phyloP scores from a whole-genome alignment of 2,329 filamentous ascomycete genomes.

The Phaeomoniella chlamydospora region DNA sequence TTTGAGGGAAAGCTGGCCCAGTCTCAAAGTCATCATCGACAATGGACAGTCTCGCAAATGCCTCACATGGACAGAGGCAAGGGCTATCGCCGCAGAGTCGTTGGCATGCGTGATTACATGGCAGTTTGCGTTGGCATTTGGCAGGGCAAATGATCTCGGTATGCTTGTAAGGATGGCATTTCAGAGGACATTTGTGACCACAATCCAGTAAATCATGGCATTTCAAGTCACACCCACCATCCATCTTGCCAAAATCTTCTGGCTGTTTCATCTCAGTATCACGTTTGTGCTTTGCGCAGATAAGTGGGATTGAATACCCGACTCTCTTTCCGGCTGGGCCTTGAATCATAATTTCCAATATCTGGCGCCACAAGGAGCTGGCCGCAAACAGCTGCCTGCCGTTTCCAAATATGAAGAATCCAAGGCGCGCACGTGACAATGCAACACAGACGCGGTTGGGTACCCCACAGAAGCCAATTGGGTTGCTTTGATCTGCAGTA shows the following conservation, averaged over 20 bases:
- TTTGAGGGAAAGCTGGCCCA: no score
- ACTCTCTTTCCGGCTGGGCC: conserved; percentile 19
- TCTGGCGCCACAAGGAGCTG: conserved; percentile 36
- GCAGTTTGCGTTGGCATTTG: conserved; percentile 18
- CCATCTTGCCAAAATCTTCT: conserved; percentile 17
- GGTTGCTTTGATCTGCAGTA: conserved; percentile 26
- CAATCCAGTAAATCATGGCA: conserved; percentile 33
- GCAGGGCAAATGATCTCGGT: conserved; percentile 23
- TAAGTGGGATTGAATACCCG: conserved; percentile 43
- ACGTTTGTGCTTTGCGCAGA: conserved; percentile 44
- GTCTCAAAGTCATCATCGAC: no score
- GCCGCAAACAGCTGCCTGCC: conserved; percentile 34
- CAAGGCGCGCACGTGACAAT: conserved; percentile 56
- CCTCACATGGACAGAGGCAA: conserved; percentile 17
- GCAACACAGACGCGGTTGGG: conserved; percentile 49
- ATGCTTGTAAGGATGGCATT: conserved; percentile 31
- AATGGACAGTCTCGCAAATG: conserved; percentile 1
- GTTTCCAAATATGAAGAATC: conserved; percentile 79
- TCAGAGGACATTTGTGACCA: conserved; percentile 36
- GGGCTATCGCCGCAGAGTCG: conserved; percentile 13
- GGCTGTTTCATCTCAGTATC: conserved; percentile 32
- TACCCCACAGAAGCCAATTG: conserved; percentile 61
- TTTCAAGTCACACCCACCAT: conserved; percentile 35
- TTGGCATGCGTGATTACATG: conserved; percentile 24
- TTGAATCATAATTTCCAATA: conserved; percentile 27